Evolutionary conservation across 179 eudicot species (phyloP).

Genomic region (Amaranthus tricolor): DNA sequence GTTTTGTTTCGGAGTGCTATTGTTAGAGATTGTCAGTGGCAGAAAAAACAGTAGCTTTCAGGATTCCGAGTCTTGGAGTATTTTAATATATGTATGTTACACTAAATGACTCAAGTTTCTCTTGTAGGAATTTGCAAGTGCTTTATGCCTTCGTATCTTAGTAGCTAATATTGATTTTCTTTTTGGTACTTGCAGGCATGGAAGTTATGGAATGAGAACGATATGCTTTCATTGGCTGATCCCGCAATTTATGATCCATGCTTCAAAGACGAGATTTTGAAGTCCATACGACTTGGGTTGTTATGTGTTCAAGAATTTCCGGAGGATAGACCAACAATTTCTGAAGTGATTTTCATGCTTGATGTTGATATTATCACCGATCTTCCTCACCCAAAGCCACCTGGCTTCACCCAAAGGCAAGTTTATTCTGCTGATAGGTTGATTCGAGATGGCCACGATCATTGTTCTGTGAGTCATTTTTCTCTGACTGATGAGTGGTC

Average conservation of each 20-base stretch:
- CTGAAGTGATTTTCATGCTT: no score
- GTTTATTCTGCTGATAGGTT: no score
- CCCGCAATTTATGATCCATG: constrained; percentile 11
- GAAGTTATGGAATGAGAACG: constrained; percentile 47
- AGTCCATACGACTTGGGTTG: constrained; percentile 50
- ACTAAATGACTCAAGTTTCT: neutral
- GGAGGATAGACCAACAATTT: no score
- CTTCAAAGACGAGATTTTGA: constrained; percentile 27
- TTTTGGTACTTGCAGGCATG: constrained; percentile 33
- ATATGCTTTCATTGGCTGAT: constrained; percentile 22
- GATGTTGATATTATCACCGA: no score
- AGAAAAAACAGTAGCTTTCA: constrained; percentile 25
- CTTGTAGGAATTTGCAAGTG: neutral
- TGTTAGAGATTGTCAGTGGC: constrained; percentile 32
- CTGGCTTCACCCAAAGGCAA: no score
- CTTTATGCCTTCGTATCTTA: constrained; percentile 18
- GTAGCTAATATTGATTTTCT: constrained; percentile 15
- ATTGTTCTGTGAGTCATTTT: no score
- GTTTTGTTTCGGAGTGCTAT: constrained; percentile 31
- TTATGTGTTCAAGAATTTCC: constrained; percentile 39
- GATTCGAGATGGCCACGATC: no score
- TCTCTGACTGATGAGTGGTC: no score
- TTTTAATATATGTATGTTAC: constrained; percentile 33
- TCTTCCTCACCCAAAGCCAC: no score
- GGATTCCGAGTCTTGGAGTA: constrained; percentile 22